A percentile compares a stretch with the other conserved stretches of the same genome.
phyloP scores from a whole-genome alignment of 1,284 basidiomycete species.

The Filobasidium uniguttulatum region DNA sequence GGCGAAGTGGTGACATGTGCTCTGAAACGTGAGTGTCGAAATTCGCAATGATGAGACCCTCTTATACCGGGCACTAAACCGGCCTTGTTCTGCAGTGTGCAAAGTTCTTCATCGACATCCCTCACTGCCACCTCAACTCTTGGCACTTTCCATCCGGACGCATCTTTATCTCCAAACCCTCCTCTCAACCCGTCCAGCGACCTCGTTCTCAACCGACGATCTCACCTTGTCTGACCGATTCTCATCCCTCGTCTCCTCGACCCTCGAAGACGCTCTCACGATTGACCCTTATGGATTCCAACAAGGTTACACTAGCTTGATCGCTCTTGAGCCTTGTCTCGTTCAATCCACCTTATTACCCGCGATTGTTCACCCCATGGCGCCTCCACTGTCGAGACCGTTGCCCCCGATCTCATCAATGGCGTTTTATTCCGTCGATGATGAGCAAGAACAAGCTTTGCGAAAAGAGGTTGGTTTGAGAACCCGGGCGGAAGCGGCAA shows the following conservation, averaged over 20 bases:
- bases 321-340: neutral
- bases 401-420: conserved; percentile 11
- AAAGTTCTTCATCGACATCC: conserved; percentile 42
- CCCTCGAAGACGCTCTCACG: conserved; percentile 7
- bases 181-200: conserved; percentile 1
- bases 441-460: conserved; percentile 4
- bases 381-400: conserved; percentile 13
- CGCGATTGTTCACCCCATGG: conserved; percentile 8
- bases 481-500: neutral
- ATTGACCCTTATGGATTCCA: conserved; percentile 6
- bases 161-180: conserved; percentile 31
- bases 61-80: conserved; percentile 39
- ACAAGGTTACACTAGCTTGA: conserved; percentile 8
- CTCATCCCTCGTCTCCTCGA: neutral
- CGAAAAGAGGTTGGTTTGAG: conserved; percentile 8
- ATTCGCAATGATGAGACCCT: neutral
- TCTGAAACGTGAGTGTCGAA: conserved; percentile 46
- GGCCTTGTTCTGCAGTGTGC: conserved; percentile 22
- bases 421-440: conserved; percentile 7
- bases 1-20: conserved; percentile 46
- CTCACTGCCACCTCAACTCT: conserved; percentile 60
- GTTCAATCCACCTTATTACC: conserved; percentile 2
- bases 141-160: conserved; percentile 38
- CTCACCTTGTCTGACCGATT: neutral
- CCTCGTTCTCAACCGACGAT: conserved; percentile 5